Conservation (phyloP, 805 yeast genomes). For the Wickerhamomyces strasburgensis region DNA sequence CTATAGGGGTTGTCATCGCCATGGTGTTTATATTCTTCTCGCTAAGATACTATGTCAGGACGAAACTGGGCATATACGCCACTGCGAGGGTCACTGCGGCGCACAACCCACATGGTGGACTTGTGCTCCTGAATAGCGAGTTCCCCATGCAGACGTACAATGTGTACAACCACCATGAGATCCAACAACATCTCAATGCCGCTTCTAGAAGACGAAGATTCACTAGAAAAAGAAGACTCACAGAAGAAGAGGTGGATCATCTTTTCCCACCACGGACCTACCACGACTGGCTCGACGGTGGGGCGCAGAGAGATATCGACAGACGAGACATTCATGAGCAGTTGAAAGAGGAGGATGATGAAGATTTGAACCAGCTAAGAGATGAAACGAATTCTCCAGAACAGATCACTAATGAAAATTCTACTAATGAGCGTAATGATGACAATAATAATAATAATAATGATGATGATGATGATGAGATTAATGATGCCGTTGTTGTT, state of each 20-base stretch:
- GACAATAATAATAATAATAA: background rate
- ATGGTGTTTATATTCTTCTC: constrained; percentile 54
- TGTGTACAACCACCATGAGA: constrained; percentile 14
- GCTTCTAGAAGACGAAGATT: constrained; percentile 39
- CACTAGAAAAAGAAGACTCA: constrained; percentile 44
- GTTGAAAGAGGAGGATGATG: constrained; percentile 30
- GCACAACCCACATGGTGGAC: constrained; percentile 4
- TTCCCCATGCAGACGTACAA: constrained; percentile 22
- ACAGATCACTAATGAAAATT: too few species aligned
- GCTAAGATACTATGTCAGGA: constrained; percentile 51
- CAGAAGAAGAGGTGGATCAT: constrained; percentile 53
- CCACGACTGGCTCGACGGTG: constrained; percentile 57
- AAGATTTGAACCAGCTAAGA: constrained; percentile 9
- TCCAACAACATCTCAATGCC: constrained; percentile 8
- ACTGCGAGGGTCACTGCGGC: constrained; percentile 21
- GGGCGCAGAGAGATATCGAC: constrained; percentile 45
- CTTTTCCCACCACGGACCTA: constrained; percentile 57
- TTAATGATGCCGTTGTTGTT: background rate
- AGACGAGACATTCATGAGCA: constrained; percentile 41
- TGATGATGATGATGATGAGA: too few species aligned
- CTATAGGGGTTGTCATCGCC: constrained; percentile 58
- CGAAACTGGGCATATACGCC: constrained; percentile 46
- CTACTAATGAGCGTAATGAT: constrained; percentile 1
- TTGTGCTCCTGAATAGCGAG: constrained; percentile 20
- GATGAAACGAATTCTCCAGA: constrained; percentile 1